These are phyloP conservation scores for Phlebiopsis gigantea DNA, from an alignment of 768 basidiomycete species.

Conservation along the genomic window DNA sequence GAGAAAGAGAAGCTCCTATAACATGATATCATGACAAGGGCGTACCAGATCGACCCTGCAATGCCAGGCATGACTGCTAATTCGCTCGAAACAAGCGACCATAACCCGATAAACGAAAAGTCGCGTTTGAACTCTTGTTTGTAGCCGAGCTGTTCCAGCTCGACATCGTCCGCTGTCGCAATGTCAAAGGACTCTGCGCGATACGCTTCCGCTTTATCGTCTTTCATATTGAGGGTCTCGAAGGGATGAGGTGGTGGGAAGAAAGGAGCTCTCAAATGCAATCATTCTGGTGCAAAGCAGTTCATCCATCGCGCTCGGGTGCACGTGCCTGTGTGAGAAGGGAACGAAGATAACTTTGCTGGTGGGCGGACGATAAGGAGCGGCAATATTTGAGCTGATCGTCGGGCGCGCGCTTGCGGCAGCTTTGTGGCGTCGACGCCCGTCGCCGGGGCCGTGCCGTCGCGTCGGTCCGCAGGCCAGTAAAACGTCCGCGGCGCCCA, in stretches of 20 bases:
- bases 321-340: too few relatives aligned
- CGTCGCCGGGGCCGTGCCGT: too few relatives aligned
- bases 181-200: background rate
- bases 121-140: conserved; percentile 38
- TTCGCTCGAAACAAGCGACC: conserved; percentile 23
- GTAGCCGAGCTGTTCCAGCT: conserved; percentile 38
- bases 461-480: too few relatives aligned
- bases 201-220: background rate
- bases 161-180: conserved; percentile 25
- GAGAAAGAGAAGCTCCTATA: background rate
- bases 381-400: background rate
- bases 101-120: conserved; percentile 38
- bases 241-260: too few relatives aligned
- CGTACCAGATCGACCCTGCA: conserved; percentile 14
- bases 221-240: too few relatives aligned
- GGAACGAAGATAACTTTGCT: too few relatives aligned
- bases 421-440: background rate
- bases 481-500: background rate
- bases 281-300: too few relatives aligned
- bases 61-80: conserved; percentile 16
- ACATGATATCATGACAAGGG: background rate
- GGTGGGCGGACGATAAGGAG: background rate
- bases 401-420: too few relatives aligned
- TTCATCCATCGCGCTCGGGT: too few relatives aligned
- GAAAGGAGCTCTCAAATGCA: too few relatives aligned